Conservation (phyloP, 441 rosid species). For the Bruguiera hainesii region DNA sequence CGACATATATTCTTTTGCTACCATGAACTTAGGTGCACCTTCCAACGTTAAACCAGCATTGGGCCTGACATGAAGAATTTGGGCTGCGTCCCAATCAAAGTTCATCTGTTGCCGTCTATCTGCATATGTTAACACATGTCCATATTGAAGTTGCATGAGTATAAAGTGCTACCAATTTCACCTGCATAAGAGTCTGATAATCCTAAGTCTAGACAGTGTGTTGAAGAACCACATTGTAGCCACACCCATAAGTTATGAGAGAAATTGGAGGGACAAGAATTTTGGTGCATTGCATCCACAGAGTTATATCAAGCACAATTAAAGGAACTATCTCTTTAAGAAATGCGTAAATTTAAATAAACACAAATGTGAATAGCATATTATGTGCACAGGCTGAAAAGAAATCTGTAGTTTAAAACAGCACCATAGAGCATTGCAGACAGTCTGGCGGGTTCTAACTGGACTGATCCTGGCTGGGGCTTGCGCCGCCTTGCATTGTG, state of each 20-base stretch:
- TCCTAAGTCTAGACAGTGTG: neutral
- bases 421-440: conserved; percentile 46
- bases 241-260: too few species aligned
- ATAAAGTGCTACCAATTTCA: neutral
- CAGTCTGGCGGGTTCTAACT: conserved; percentile 42
- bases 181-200: neutral
- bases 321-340: too few species aligned
- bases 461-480: conserved; percentile 61
- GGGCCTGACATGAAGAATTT: conserved; percentile 39
- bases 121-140: conserved; percentile 27
- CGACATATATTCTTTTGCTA: conserved; percentile 35
- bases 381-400: neutral
- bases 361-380: neutral
- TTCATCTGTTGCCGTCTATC: conserved; percentile 61
- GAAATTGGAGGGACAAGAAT: too few species aligned
- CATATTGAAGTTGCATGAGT: conserved; percentile 14
- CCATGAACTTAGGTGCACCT: conserved; percentile 38
- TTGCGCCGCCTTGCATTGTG: conserved; percentile 98
- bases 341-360: too few species aligned
- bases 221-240: too few species aligned
- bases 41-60: conserved; percentile 43
- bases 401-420: conserved; percentile 16
- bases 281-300: too few species aligned
- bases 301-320: too few species aligned
- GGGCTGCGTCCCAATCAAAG: conserved; percentile 44